phyloP scores from a whole-genome alignment of 306 rosid genomes.

The Cajanus cajan region DNA sequence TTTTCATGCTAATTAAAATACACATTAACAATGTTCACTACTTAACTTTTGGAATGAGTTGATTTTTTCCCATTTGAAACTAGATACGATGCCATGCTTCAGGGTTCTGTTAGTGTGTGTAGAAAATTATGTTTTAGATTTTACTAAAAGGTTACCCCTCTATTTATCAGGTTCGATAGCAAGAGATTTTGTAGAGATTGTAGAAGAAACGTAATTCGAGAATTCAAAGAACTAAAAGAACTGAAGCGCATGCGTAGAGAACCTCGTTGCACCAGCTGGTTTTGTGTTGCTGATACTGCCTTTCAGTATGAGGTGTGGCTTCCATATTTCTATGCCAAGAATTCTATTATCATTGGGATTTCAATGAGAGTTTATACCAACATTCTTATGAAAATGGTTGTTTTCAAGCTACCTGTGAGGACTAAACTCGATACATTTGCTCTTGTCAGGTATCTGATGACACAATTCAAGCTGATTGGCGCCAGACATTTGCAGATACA shows the following conservation, averaged over 20 bases:
- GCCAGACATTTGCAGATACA: slow-evolving; percentile 76
- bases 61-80: slow-evolving; percentile 23
- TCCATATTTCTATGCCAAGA: slow-evolving; percentile 32
- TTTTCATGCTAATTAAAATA: slow-evolving; percentile 26
- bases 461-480: slow-evolving; percentile 89
- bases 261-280: slow-evolving; percentile 96
- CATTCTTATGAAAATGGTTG: neutral
- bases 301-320: slow-evolving; percentile 90
- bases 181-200: slow-evolving; percentile 99
- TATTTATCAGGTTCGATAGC: slow-evolving; percentile 87
- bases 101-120: neutral
- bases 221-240: slow-evolving; percentile 96
- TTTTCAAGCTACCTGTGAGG: slow-evolving; percentile 20
- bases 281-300: slow-evolving; percentile 95
- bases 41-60: slow-evolving; percentile 10
- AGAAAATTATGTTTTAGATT: slow-evolving; percentile 12
- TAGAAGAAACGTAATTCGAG: slow-evolving; percentile 97
- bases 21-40: neutral
- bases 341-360: slow-evolving; percentile 33
- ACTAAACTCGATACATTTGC: slow-evolving; percentile 7
- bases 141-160: slow-evolving; percentile 33
- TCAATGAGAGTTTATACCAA: neutral
- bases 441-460: slow-evolving; percentile 77
- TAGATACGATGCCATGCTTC: neutral
- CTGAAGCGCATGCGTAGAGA: slow-evolving; percentile 91